Conservation (phyloP, 2,329 filamentous ascomycete genomes). For the Teratosphaeria pseudoeucalypti region DNA sequence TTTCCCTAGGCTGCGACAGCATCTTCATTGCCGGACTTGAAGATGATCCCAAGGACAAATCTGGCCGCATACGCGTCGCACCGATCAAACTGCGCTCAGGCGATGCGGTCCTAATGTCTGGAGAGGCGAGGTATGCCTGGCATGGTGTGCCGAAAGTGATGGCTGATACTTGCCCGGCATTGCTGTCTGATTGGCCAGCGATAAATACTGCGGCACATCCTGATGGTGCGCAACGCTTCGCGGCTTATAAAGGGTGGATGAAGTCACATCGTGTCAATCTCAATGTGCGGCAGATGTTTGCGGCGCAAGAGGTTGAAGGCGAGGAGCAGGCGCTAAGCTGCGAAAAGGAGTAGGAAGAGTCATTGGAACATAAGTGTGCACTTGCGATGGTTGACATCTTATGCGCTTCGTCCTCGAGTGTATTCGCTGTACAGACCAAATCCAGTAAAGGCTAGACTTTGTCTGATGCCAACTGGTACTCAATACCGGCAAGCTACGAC, state of each 20-base stretch:
- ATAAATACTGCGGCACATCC: background rate
- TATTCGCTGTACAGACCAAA: too few relatives aligned
- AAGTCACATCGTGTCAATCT: constrained; percentile 75
- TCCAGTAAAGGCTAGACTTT: too few relatives aligned
- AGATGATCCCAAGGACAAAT: background rate
- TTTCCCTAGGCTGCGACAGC: constrained; percentile 83
- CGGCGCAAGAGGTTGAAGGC: background rate
- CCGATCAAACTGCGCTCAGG: constrained; percentile 66
- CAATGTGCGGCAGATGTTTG: constrained; percentile 79
- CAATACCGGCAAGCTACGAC: too few relatives aligned
- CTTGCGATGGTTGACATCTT: too few relatives aligned
- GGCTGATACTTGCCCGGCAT: constrained; percentile 64
- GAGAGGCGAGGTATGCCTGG: constrained; percentile 77
- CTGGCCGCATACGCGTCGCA: constrained; percentile 21
- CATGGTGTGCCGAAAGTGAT: constrained; percentile 88
- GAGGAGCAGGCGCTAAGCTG: background rate
- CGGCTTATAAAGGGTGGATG: constrained; percentile 81
- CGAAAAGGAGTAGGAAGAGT: background rate
- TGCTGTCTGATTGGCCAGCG: constrained; percentile 63
- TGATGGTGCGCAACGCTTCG: constrained; percentile 34
- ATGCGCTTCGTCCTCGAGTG: too few relatives aligned
- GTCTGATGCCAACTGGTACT: too few relatives aligned
- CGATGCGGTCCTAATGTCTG: constrained; percentile 83
- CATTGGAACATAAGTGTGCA: background rate
- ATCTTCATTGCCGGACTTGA: constrained; percentile 74